Percentiles rank a stretch among this genome's conserved stretches.
Evolutionary conservation across 805 yeast genomes (phyloP).

Genomic region (Ogataea nakhonphanomensis): DNA sequence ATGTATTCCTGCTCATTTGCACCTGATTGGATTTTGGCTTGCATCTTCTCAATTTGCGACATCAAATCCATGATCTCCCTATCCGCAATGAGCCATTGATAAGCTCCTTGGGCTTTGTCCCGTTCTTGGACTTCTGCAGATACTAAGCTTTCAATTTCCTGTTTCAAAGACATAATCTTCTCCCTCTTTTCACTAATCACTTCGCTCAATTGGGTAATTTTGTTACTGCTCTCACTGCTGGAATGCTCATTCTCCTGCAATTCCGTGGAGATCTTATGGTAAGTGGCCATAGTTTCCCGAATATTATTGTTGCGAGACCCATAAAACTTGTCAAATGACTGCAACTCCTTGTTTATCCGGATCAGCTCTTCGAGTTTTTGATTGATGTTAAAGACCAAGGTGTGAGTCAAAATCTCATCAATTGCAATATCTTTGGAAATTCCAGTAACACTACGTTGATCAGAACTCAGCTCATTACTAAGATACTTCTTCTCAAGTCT

Average conservation of each 20-base stretch:
- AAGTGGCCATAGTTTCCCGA: conserved; percentile 41
- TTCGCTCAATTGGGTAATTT: conserved; percentile 18
- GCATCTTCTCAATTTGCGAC: conserved; percentile 41
- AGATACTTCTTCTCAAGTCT: conserved; percentile 65
- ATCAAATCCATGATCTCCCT: conserved; percentile 43
- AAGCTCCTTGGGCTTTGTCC: conserved; percentile 11
- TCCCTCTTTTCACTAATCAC: conserved; percentile 10
- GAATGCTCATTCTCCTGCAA: conserved; percentile 38
- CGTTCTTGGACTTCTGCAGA: conserved; percentile 17
- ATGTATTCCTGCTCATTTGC: conserved; percentile 63
- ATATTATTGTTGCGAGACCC: conserved; percentile 41
- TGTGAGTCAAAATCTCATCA: conserved; percentile 54
- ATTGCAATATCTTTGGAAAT: conserved; percentile 29
- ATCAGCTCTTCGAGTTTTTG: conserved; percentile 42
- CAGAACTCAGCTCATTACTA: conserved; percentile 56
- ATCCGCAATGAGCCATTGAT: conserved; percentile 36
- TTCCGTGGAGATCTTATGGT: conserved; percentile 44
- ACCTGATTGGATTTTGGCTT: conserved; percentile 44
- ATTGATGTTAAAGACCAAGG: conserved; percentile 54
- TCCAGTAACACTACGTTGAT: conserved; percentile 34
- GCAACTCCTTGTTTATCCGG: conserved; percentile 44
- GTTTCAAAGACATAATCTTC: conserved; percentile 26
- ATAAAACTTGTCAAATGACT: conserved; percentile 40
- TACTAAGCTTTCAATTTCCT: conserved; percentile 23
- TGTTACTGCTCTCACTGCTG: conserved; percentile 29